These are phyloP conservation scores for Uromyces viciae-fabae DNA, from an alignment of 1,284 basidiomycete species.

Conservation along the genomic window DNA sequence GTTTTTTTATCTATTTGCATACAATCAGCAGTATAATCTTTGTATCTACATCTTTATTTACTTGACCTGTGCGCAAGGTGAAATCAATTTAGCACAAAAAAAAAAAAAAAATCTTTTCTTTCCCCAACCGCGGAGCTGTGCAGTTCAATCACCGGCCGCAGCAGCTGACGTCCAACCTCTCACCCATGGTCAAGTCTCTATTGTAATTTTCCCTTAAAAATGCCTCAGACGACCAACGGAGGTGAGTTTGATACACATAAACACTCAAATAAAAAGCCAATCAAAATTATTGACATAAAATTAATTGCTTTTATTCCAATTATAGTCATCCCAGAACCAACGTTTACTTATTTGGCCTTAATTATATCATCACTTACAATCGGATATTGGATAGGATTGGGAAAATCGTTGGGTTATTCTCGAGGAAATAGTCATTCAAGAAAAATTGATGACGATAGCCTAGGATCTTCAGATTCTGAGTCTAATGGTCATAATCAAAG, in stretches of 20 bases:
- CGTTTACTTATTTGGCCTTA: conserved; percentile 41
- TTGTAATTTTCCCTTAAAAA: no score
- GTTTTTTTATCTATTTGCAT: no score
- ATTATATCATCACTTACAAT: conserved; percentile 41
- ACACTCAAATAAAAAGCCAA: neutral
- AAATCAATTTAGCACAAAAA: no score
- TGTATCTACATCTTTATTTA: no score
- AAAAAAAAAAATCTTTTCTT: no score
- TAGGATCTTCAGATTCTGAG: conserved; percentile 12
- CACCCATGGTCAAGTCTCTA: no score
- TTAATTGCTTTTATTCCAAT: neutral
- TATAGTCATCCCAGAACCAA: conserved; percentile 25
- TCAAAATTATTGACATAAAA: neutral
- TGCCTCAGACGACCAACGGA: neutral
- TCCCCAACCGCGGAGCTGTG: no score
- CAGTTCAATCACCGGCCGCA: no score
- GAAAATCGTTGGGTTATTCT: conserved; percentile 41
- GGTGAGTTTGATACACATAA: neutral
- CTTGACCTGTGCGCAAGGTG: no score
- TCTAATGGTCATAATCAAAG: conserved; percentile 8
- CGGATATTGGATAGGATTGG: conserved; percentile 42
- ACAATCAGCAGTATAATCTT: no score
- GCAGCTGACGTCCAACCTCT: no score
- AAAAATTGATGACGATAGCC: conserved; percentile 17
- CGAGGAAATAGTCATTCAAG: conserved; percentile 1